Conservation (phyloP, 768 basidiomycete species). For the Symmetrospora coprosmae region DNA sequence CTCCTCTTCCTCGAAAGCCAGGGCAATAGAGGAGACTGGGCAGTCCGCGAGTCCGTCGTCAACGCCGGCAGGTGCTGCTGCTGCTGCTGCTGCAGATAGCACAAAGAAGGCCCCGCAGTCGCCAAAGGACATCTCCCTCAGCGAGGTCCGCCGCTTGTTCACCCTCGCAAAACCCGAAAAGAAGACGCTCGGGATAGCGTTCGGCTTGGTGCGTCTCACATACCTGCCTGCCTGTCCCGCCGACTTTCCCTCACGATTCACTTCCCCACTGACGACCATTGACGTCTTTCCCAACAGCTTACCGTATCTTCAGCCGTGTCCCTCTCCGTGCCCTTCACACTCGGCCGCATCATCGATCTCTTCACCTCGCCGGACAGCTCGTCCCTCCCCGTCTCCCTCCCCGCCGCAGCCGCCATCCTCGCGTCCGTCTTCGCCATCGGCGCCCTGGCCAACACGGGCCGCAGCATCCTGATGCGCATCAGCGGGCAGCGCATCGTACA, state of each 20-base stretch:
- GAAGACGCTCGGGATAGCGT: constrained; percentile 58
- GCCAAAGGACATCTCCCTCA: constrained; percentile 1
- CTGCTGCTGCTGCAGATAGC: too few relatives aligned
- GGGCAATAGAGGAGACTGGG: too few relatives aligned
- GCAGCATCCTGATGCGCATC: constrained; percentile 71
- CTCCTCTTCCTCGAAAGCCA: too few relatives aligned
- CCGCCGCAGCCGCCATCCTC: constrained; percentile 61
- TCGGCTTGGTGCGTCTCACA: constrained; percentile 43
- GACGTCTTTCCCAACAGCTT: too few relatives aligned
- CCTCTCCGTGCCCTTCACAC: constrained; percentile 81
- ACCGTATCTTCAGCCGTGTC: constrained; percentile 78
- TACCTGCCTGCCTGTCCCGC: not conserved
- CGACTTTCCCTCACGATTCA: not conserved
- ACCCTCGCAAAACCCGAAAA: constrained; percentile 68
- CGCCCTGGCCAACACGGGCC: constrained; percentile 68
- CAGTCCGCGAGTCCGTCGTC: too few relatives aligned
- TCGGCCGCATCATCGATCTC: constrained; percentile 87
- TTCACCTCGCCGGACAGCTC: constrained; percentile 40
- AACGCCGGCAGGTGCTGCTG: too few relatives aligned
- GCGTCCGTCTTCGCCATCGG: constrained; percentile 70
- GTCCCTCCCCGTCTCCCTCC: constrained; percentile 63
- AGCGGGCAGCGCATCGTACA: constrained; percentile 86
- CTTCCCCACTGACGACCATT: too few relatives aligned
- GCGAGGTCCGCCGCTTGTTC: constrained; percentile 39
- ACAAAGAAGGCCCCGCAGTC: too few relatives aligned